Conservation (phyloP, 139 green algal genomes). For the Chlorella vulgaris region DNA sequence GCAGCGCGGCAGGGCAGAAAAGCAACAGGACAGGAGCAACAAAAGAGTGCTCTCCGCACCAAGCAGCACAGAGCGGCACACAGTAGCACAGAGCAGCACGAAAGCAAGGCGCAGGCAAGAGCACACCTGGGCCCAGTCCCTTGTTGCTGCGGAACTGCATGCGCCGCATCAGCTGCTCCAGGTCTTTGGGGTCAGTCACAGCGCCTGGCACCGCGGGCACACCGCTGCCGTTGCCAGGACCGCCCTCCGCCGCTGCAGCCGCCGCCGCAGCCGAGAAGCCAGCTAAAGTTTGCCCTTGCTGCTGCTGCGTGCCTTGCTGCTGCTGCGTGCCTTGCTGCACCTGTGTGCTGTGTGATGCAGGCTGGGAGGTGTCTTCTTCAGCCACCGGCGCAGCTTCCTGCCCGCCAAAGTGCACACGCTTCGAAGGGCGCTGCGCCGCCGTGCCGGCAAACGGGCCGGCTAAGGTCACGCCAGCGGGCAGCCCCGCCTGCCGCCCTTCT, state of each 20-base stretch:
- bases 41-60: no score
- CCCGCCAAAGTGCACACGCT: constrained; percentile 26
- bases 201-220: not conserved
- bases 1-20: no score
- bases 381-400: not conserved
- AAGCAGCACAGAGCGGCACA: no score
- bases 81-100: no score
- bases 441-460: not conserved
- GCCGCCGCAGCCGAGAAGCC: not conserved
- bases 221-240: not conserved
- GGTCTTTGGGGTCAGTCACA: constrained; percentile 28
- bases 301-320: not conserved
- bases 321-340: not conserved
- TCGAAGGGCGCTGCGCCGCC: not conserved
- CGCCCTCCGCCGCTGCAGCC: not conserved
- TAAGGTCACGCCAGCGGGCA: not conserved
- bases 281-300: not conserved
- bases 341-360: not conserved
- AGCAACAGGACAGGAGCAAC: no score
- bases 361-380: not conserved
- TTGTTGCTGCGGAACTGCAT: constrained; percentile 44
- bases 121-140: constrained; percentile 25
- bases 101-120: not conserved
- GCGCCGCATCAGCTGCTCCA: constrained; percentile 43
- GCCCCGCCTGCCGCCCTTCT: not conserved